Evolutionary conservation across 2,329 filamentous ascomycete species (phyloP), one percentile per base, ranked within the genome.

Genomic region (Aspergillus sp.): DNA sequence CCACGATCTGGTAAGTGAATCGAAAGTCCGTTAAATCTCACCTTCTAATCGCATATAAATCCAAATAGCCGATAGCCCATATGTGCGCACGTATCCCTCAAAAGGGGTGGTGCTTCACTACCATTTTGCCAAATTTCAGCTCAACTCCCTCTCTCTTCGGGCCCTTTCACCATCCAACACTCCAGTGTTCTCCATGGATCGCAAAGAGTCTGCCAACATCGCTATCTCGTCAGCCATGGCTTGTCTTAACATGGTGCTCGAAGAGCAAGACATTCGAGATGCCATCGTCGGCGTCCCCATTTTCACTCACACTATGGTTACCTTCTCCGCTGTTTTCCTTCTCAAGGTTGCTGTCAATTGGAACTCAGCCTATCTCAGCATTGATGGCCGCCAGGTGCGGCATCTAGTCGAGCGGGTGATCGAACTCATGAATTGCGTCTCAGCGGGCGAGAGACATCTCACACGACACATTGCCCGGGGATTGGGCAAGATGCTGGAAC

Each of bases 81-180:
- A 68, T 41, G 69, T 75, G 39, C 70, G 71, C 12, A 70, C 70
- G 2, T 76, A 74, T 46, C 72, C 72, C 1, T 71, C 70, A 8
- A 74, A 73, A 51, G 73, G 73, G 2, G 73, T 75, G 12, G 69
- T 75, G 4, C 58, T 78, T 7, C 75, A 78, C 54, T 75, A 74
- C 49, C 71, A 77, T 48, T 75, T 78, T 42, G 74, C 73, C 19
- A 75, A 74, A 48, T 72, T 78, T 37, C 73, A 77, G 48, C 66
- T 78, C 13, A 74, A 77, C 49, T 70, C 66, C 5, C 62, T 70
- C 26, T 65, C 65, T 4, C 58, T 67, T 7, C 60, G 65, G 51
- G 49, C 71, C 4, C 64, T 74, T 49, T 65, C 69, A 47, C 64
- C 71, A 42, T 69, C 61, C 9, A 68, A 67, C 39, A 66, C 67